Base-by-base conservation (phyloP, 225 moss, liverwort and hornwort genomes). In the Thuidium tamariscinum region DNA sequence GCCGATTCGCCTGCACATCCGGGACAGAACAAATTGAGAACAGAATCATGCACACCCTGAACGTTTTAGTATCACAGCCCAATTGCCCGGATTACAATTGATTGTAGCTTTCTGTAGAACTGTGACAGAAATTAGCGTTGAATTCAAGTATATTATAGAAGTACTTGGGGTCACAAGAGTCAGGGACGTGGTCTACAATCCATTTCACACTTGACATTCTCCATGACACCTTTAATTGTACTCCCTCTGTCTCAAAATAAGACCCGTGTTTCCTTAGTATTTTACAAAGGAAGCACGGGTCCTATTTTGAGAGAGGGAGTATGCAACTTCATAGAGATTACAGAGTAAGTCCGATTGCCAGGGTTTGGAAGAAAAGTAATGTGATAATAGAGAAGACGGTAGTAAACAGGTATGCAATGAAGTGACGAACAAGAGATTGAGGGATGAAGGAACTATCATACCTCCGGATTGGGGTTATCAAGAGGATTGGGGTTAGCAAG, bases 401-500 rank as follows among this genome's bases (percentile, higher is more conserved):
- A 57, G 6, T 12, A 36, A 27, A 37, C 11, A 41, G 29, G 27
- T 18, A 80, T 61, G 20, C 79, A 61, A 44, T 32, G 30, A 20
- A 61, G 32, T 64, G 80, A n/a, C 14, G 46, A 46, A 16, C 51
- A 10, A 49, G 64, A 81, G 46, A 62, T 48, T n/a, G 63, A 65
- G 9, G 13, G 79, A 70, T 49, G 60, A 79, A 69, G 69, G 61
- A 81, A 75, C 81, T 17, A 7, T n/a, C n/a, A n/a, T n/a, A 94
- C 92, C 91, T 92, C 88, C 39, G 85, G 83, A 87, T 95, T 89
- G 70, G 93, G 93, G 34, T 92, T 91, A 80, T 93, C 92, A 51
- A 90, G 85, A 71, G n/a, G n/a, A n/a, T n/a, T n/a, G n/a, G n/a
- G n/a, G n/a, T n/a, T n/a, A n/a, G n/a, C n/a, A n/a, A n/a, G n/a